phyloP scores from a whole-genome alignment of 495 filamentous ascomycete genomes.

The Margaritispora aquatica region DNA sequence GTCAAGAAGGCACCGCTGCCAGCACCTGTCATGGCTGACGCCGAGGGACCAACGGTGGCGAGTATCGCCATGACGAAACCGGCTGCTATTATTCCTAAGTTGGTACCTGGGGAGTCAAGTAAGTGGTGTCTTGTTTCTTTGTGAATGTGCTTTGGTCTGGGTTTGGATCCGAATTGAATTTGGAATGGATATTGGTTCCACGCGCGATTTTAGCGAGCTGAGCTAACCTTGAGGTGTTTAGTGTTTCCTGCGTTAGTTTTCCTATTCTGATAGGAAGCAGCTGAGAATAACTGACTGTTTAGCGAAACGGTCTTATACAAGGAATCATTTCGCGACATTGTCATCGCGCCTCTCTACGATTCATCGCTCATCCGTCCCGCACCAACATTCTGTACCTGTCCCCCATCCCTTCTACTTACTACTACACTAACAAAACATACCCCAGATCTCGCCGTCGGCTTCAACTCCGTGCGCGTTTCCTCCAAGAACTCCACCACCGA shows the following conservation, averaged over 20 bases:
- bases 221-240: neutral
- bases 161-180: too few species aligned
- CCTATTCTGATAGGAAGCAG: neutral
- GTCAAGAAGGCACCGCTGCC: neutral
- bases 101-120: neutral
- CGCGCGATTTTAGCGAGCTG: neutral
- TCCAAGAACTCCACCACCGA: neutral
- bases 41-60: too few species aligned
- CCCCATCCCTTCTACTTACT: neutral
- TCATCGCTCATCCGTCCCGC: neutral
- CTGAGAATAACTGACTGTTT: neutral
- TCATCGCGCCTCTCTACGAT: neutral
- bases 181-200: too few species aligned
- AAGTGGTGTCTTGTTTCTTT: neutral
- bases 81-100: neutral
- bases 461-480: neutral
- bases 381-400: neutral
- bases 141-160: too few species aligned
- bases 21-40: too few species aligned
- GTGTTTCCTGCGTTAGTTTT: neutral
- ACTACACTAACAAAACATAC: neutral
- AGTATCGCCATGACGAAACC: neutral
- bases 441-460: neutral
- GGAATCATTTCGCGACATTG: neutral
- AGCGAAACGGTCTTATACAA: neutral